A percentile compares a stretch with the other conserved stretches of the same genome.
Evolutionary conservation across 257 asterid species (phyloP).

Genomic region (Knoxia roxburghii): DNA sequence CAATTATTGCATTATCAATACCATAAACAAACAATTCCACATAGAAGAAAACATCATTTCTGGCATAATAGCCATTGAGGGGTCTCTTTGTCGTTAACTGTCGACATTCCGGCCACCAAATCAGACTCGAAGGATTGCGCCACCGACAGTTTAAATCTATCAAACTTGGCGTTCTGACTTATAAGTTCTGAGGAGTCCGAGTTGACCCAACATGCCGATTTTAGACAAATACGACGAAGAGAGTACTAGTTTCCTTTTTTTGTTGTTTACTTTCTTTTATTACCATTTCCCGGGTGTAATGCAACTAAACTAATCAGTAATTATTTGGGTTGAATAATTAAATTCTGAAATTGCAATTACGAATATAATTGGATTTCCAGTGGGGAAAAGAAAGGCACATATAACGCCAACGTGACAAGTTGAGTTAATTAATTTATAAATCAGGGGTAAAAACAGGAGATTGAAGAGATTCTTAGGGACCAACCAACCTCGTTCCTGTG

Average conservation of each 20-base stretch:
- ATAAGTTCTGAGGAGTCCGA: too few species aligned
- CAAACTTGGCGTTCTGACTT: constrained; percentile 31
- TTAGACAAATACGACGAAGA: background rate
- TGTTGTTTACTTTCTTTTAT: too few species aligned
- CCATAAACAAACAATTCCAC: too few species aligned
- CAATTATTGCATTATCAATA: constrained; percentile 12
- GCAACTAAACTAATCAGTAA: background rate
- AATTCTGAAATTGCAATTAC: background rate
- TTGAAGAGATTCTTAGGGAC: background rate
- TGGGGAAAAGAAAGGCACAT: too few species aligned
- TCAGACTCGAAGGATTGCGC: constrained; percentile 40
- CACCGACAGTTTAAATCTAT: constrained; percentile 45
- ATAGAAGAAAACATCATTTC: background rate
- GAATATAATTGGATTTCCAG: background rate
- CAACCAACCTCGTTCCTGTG: constrained; percentile 45
- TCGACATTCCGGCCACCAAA: constrained; percentile 53
- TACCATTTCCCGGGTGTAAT: background rate
- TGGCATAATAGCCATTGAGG: constrained; percentile 17
- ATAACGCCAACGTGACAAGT: too few species aligned
- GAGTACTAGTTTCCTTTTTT: background rate
- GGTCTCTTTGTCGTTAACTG: constrained; percentile 29
- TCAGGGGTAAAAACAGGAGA: too few species aligned
- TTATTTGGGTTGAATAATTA: background rate
- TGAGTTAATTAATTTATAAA: too few species aligned
- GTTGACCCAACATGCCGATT: constrained; percentile 22